phyloP scores from a whole-genome alignment of 1,139 yeast species.

The Pichia sorboxylosa region DNA sequence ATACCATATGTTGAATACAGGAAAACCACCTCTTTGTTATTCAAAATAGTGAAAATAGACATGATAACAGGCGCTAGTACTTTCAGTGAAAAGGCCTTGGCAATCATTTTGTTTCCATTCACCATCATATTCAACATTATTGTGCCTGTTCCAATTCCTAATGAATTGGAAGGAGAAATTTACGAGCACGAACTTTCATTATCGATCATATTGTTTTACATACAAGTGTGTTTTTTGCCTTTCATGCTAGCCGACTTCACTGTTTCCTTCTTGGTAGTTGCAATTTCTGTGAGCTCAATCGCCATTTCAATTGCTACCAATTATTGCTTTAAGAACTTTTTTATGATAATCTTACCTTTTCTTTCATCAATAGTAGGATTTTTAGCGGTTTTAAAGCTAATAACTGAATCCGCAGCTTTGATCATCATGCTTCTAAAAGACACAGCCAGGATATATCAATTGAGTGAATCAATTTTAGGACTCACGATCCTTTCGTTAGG shows the following conservation, averaged over 20 bases:
- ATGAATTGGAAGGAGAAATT: conserved; percentile 7
- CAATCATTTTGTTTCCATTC: conserved; percentile 17
- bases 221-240: conserved; percentile 19
- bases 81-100: conserved; percentile 13
- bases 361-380: conserved; percentile 19
- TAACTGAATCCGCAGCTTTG: conserved; percentile 19
- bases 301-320: conserved; percentile 1
- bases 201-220: conserved; percentile 13
- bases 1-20: conserved; percentile 9
- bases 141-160: conserved; percentile 19
- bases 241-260: conserved; percentile 9
- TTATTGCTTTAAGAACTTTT: conserved; percentile 5
- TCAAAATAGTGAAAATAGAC: conserved; percentile 18
- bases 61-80: conserved; percentile 8
- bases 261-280: conserved; percentile 1
- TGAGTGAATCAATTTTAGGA: conserved; percentile 28
- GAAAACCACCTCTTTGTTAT: conserved; percentile 4
- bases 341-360: conserved; percentile 5
- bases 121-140: conserved; percentile 15
- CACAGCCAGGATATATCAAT: conserved; percentile 19
- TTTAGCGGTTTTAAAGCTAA: conserved; percentile 18
- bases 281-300: conserved; percentile 4
- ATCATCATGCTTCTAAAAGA: conserved; percentile 21
- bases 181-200: conserved; percentile 11
- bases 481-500: conserved; percentile 44